phyloP scores from a whole-genome alignment of 1,284 basidiomycete species.

The Moniliella sp. region DNA sequence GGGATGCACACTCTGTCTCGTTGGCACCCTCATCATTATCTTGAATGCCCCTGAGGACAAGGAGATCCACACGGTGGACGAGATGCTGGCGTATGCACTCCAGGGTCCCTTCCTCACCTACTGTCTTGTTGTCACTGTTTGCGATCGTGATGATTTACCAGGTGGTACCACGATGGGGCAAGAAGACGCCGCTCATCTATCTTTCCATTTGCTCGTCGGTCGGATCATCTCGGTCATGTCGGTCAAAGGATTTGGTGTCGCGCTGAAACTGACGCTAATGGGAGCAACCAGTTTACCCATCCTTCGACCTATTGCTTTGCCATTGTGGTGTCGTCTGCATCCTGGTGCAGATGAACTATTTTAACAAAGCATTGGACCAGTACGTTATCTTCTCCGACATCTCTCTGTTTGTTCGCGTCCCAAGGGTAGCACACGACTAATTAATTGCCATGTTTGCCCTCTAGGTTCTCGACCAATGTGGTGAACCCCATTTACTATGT shows the following conservation, averaged over 20 bases:
- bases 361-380: constrained; percentile 90
- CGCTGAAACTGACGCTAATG: constrained; percentile 80
- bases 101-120: constrained; percentile 51
- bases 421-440: neutral
- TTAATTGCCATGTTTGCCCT: constrained; percentile 37
- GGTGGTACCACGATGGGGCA: constrained; percentile 68
- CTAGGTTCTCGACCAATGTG: constrained; percentile 80
- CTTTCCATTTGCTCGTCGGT: constrained; percentile 76
- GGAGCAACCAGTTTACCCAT: constrained; percentile 85
- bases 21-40: constrained; percentile 80
- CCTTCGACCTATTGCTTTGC: constrained; percentile 85
- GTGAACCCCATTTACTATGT: constrained; percentile 98
- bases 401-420: no score
- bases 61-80: constrained; percentile 74
- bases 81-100: constrained; percentile 63
- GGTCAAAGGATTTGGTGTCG: constrained; percentile 85
- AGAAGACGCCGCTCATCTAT: constrained; percentile 70
- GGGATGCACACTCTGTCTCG: constrained; percentile 71
- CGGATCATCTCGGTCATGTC: constrained; percentile 67
- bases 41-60: constrained; percentile 90
- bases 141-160: constrained; percentile 58
- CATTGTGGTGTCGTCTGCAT: constrained; percentile 61
- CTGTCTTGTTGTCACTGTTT: constrained; percentile 56
- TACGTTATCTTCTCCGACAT: constrained; percentile 53
- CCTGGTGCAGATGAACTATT: constrained; percentile 90